Evolutionary conservation across 1,284 basidiomycete species (phyloP), one percentile per base, ranked within the genome.

Genomic region (Cryptococcus sp.): DNA sequence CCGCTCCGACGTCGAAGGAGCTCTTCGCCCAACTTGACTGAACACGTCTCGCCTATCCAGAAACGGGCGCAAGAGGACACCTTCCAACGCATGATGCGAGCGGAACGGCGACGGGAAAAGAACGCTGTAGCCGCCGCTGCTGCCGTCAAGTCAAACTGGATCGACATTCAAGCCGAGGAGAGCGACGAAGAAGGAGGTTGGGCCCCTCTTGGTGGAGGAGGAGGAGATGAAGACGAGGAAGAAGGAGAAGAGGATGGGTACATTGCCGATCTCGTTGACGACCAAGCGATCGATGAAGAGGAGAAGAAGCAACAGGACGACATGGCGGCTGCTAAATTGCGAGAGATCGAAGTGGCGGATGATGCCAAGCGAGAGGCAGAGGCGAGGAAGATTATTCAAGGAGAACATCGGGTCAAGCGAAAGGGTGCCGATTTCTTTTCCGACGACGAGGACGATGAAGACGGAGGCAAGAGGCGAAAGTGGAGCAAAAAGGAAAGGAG

Each of bases 111-210:
- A n/a, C 32, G 41, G 18, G 43, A 43, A 26, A 26, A 39, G 48
- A 45, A 40, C 14, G 33, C 25, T 12, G 40, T 31, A 34, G 28
- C 34, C 24, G 33, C 36, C 32, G 37, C 26, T 22, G 18, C 45
- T 22, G 31, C 31, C 2, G 16, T 18, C 31, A 45, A 51, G 25
- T 43, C 47, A 0, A 51, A 47, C 14, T 44, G 63, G 22, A 45
- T 71, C 26, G 66, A 71, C 31, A 63, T 55, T 32, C 62, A 71
- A 43, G 69, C 69, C 1, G 69, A 69, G 44, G 69, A 71, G 43
- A 66, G 63, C 36, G 68, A 69, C 31, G 69, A 71, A 32, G 69
- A 69, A 32, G 51, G 55, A 37, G 65, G 60, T 6, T 68, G 66
- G 67, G 60, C 31, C 5, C 46, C 48, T 6, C 7, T 31, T 31